A percentile compares a stretch with the other conserved stretches of the same genome.
Evolutionary conservation across 139 green algal species (phyloP).

Genomic region (Coccomyxa sp.): DNA sequence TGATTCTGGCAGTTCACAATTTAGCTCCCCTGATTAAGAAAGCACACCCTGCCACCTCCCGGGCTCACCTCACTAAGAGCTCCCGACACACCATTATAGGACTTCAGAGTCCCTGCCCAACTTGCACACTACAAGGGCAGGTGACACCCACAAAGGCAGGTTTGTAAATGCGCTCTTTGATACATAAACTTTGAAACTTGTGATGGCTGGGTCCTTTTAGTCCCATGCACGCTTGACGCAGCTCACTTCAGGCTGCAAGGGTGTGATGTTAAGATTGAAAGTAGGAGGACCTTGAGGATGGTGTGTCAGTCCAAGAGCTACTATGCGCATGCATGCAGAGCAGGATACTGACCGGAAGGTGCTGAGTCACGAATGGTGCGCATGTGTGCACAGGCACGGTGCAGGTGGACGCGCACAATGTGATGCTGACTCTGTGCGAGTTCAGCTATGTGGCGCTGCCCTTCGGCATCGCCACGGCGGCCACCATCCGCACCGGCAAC

Average conservation of each 20-base stretch:
- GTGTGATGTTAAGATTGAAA: not conserved
- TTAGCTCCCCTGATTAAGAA: no score
- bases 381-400: conserved; percentile 13
- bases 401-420: conserved; percentile 19
- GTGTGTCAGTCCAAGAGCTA: no score
- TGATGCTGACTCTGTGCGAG: conserved; percentile 33
- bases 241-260: not conserved
- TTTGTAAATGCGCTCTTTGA: not conserved
- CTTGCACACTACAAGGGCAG: not conserved
- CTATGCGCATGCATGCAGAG: no score
- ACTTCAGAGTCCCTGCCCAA: no score
- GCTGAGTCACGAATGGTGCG: not conserved
- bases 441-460: conserved; percentile 44
- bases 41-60: no score
- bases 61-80: no score
- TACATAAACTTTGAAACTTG: no score
- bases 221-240: not conserved
- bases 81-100: no score
- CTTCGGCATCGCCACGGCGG: conserved; percentile 41
- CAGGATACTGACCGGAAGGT: not conserved
- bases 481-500: conserved; percentile 54
- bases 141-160: not conserved
- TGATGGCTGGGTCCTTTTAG: not conserved
- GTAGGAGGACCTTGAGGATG: no score
- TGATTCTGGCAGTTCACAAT: no score